Evolutionary conservation across 1,284 basidiomycete genomes (phyloP).

Genomic region (Cerrena zonata): DNA sequence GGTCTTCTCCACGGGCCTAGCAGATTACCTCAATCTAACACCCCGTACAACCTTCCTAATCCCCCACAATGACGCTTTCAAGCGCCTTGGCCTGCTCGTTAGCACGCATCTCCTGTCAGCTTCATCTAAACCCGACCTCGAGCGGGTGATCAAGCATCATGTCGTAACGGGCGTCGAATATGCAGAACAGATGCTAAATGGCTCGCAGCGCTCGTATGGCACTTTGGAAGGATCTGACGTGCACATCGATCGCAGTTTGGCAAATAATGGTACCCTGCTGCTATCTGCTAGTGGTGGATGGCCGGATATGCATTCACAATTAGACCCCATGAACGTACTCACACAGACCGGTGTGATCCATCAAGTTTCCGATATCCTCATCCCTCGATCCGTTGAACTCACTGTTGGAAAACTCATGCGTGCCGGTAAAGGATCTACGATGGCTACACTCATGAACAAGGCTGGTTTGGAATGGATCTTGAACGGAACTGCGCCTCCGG

Average conservation of each 20-base stretch:
- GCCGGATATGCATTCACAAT: conserved; percentile 57
- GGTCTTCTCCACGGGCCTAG: conserved; percentile 78
- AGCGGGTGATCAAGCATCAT: conserved; percentile 82
- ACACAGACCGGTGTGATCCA: conserved; percentile 91
- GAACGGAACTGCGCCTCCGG: conserved; percentile 74
- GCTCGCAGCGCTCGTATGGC: conserved; percentile 62
- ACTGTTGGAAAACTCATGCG: conserved; percentile 85
- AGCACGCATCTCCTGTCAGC: conserved; percentile 81
- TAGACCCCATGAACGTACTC: conserved; percentile 59
- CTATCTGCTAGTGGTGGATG: conserved; percentile 70
- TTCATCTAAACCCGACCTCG: conserved; percentile 71
- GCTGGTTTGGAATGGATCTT: conserved; percentile 87
- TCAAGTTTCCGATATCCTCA: conserved; percentile 80
- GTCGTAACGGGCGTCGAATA: conserved; percentile 78
- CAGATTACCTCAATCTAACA: conserved; percentile 59
- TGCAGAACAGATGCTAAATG: conserved; percentile 52
- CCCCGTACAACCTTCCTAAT: conserved; percentile 81
- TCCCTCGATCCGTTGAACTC: conserved; percentile 84
- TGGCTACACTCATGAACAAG: conserved; percentile 77
- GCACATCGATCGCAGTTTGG: conserved; percentile 43
- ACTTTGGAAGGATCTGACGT: conserved; percentile 74
- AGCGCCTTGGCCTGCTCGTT: conserved; percentile 75
- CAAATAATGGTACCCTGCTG: conserved; percentile 43
- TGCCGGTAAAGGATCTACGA: conserved; percentile 82
- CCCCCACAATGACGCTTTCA: conserved; percentile 85